phyloP scores from a whole-genome alignment of 139 green algal genomes.

The Zygnema circumcarinatum region DNA sequence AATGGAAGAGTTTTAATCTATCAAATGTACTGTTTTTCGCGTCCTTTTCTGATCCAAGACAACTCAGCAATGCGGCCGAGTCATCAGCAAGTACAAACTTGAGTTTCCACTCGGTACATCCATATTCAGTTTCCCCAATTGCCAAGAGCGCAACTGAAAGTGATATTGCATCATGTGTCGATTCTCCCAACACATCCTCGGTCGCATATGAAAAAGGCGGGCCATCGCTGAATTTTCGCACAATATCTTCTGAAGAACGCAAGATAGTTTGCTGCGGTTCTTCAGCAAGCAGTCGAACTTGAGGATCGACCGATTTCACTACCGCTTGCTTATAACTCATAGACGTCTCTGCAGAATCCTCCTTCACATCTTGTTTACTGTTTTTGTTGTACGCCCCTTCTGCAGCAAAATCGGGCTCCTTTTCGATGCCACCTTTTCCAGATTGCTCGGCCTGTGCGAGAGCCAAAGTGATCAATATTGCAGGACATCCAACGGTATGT shows the following conservation, averaged over 20 bases:
- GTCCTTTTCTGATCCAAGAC: neutral
- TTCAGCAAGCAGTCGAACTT: neutral
- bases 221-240: neutral
- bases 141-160: neutral
- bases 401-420: too few species aligned
- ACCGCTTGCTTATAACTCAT: neutral
- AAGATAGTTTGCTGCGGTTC: neutral
- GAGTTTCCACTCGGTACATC: neutral
- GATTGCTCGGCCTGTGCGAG: too few species aligned
- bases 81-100: neutral
- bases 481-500: too few species aligned
- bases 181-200: neutral
- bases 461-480: too few species aligned
- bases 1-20: conserved; percentile 16
- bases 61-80: neutral
- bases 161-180: neutral
- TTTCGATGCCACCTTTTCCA: too few species aligned
- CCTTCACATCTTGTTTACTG: neutral
- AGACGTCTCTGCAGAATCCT: neutral
- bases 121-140: neutral
- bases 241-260: neutral
- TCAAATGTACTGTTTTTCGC: neutral
- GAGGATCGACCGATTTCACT: neutral
- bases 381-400: too few species aligned
- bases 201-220: neutral